A percentile compares a stretch with the other conserved stretches of the same genome.
Conservation (phyloP, 805 yeast species). For the Zygosaccharomyces pseudorouxii region DNA sequence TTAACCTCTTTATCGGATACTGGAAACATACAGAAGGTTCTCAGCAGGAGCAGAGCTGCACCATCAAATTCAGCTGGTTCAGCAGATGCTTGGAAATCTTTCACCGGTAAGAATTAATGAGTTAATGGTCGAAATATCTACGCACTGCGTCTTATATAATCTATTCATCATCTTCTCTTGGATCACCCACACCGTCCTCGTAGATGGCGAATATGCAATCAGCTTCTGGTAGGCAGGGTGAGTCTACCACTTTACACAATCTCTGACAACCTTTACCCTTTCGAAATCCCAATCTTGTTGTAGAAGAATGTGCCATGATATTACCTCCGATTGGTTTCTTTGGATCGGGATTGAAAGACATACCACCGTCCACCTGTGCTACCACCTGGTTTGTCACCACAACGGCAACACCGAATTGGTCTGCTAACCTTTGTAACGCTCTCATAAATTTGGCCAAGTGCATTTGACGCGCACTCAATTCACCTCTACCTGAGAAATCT, state of each 20-base stretch:
- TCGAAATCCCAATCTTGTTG: slow-evolving; percentile 84
- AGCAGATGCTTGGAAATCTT: neutral
- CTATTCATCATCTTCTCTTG: slow-evolving; percentile 67
- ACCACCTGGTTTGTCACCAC: slow-evolving; percentile 95
- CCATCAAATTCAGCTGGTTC: too few species aligned
- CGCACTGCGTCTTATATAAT: neutral
- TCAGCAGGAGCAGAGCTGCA: neutral
- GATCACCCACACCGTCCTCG: slow-evolving; percentile 96
- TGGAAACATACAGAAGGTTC: neutral
- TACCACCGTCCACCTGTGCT: slow-evolving; percentile 91
- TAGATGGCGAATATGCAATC: slow-evolving; percentile 94
- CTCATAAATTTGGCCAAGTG: slow-evolving; percentile 93
- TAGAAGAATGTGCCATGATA: slow-evolving; percentile 93
- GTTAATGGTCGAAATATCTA: neutral
- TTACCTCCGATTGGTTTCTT: slow-evolving; percentile 98
- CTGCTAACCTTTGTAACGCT: slow-evolving; percentile 86
- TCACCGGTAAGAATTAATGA: neutral
- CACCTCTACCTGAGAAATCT: slow-evolving; percentile 93
- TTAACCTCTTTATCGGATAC: neutral
- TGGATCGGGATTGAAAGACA: slow-evolving; percentile 87
- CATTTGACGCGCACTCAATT: slow-evolving; percentile 87
- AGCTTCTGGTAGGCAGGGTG: slow-evolving; percentile 94
- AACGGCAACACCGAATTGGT: slow-evolving; percentile 96
- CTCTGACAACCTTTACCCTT: slow-evolving; percentile 92
- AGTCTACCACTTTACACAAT: slow-evolving; percentile 90